Conservation (phyloP, 1,284 basidiomycete species). For the Anthracocystis panici-leucophaei region DNA sequence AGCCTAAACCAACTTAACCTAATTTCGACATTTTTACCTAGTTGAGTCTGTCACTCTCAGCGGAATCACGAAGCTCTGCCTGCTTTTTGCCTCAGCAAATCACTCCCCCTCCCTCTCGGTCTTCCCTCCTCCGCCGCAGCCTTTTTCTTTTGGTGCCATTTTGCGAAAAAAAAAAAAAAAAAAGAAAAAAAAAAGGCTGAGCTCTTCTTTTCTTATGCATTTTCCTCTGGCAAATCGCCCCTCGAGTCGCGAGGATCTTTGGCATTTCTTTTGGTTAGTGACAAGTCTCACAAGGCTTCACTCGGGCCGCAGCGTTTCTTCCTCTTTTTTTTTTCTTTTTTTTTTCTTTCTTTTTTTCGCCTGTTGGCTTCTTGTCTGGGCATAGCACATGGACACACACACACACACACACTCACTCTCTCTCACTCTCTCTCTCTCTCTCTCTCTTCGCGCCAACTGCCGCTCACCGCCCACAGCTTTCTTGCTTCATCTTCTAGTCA, state of each 20-base stretch:
- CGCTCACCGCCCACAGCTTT: neutral
- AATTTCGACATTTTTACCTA: too few species aligned
- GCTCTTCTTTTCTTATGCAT: neutral
- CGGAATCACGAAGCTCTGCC: too few species aligned
- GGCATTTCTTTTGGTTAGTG: constrained; percentile 9
- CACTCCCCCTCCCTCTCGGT: neutral
- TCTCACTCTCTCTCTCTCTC: neutral
- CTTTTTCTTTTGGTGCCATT: neutral
- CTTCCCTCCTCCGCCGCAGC: constrained; percentile 7
- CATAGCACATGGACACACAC: neutral
- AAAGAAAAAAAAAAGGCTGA: constrained; percentile 1
- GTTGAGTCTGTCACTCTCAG: too few species aligned
- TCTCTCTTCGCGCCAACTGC: neutral
- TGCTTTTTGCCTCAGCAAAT: neutral
- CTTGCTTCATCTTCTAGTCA: neutral
- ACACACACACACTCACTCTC: neutral
- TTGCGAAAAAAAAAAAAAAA: neutral
- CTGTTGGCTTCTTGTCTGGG: neutral
- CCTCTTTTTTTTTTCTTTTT: neutral
- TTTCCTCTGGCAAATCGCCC: neutral
- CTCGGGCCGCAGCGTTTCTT: constrained; percentile 5
- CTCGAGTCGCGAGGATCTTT: neutral
- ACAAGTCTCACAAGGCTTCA: neutral
- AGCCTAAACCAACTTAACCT: too few species aligned
- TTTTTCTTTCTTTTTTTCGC: neutral